Percentiles rank a stretch among this genome's conserved stretches.
phyloP scores from a whole-genome alignment of 2,329 filamentous ascomycete genomes.

The Diaporthe destruens region DNA sequence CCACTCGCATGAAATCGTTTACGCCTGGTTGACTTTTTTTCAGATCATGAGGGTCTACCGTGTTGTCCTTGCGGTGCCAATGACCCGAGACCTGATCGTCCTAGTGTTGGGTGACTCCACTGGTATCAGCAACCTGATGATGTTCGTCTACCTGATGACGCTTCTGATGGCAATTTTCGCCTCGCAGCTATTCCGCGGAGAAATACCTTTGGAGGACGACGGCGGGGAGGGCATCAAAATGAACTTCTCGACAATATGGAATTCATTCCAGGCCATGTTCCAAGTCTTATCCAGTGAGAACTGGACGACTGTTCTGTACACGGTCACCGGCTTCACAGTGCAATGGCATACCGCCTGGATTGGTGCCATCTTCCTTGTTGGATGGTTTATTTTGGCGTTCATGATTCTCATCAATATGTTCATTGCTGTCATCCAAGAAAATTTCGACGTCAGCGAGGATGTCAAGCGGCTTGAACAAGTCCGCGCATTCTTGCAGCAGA shows the following conservation, averaged over 20 bases:
- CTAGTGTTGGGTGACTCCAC: constrained; percentile 91
- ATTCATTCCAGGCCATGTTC: constrained; percentile 98
- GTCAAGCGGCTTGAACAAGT: constrained; percentile 98
- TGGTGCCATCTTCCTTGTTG: constrained; percentile 87
- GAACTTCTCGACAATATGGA: constrained; percentile 92
- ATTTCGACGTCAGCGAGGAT: constrained; percentile 98
- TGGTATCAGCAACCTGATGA: constrained; percentile 92
- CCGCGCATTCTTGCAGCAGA: constrained; percentile 91
- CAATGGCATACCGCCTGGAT: constrained; percentile 86
- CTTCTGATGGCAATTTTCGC: constrained; percentile 95
- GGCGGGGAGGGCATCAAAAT: constrained; percentile 74
- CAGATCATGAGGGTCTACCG: constrained; percentile 94
- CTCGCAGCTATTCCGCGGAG: constrained; percentile 89
- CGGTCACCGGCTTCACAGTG: constrained; percentile 77
- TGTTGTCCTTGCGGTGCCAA: constrained; percentile 87
- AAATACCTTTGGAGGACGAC: constrained; percentile 75
- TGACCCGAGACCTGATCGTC: constrained; percentile 87
- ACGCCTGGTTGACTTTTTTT: constrained; percentile 91
- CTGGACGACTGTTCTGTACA: constrained; percentile 92
- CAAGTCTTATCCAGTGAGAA: constrained; percentile 96
- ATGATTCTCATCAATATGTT: constrained; percentile 99
- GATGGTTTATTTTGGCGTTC: constrained; percentile 96
- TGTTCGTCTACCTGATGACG: constrained; percentile 96
- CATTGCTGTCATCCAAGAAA: constrained; percentile 99
- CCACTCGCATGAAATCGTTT: constrained; percentile 74